Evolutionary conservation across 75 land plant species (phyloP).

Genomic region (Cupressus sempervirens): DNA sequence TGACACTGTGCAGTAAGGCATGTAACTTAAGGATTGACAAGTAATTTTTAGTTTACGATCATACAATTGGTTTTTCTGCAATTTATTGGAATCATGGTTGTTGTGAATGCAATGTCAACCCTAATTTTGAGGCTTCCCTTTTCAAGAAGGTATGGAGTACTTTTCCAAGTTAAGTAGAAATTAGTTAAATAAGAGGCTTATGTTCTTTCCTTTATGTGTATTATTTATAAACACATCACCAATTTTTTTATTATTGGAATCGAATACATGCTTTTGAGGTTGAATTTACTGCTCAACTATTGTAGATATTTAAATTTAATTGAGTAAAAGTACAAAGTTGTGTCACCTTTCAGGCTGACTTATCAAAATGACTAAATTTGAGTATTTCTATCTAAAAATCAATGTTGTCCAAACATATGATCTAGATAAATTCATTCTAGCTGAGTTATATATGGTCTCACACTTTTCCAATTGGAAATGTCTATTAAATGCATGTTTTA

Average conservation of each 20-base stretch:
- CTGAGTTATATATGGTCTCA: no score
- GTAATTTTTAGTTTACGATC: slow-evolving; percentile 67
- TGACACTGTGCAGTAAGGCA: slow-evolving; percentile 92
- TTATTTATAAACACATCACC: neutral
- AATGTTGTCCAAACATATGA: no score
- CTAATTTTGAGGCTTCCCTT: slow-evolving; percentile 86
- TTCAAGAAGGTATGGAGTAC: slow-evolving; percentile 67
- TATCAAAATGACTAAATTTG: no score
- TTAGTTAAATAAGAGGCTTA: neutral
- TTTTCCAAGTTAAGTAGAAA: neutral
- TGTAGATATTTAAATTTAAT: neutral
- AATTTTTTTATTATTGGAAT: neutral
- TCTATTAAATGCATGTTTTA: no score
- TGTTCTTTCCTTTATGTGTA: neutral
- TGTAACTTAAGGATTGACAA: slow-evolving; percentile 77
- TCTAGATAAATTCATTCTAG: no score
- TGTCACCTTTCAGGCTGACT: no score
- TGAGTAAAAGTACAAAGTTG: no score
- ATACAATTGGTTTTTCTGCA: slow-evolving; percentile 73
- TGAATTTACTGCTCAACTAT: neutral
- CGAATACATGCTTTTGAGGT: neutral
- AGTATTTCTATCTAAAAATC: no score
- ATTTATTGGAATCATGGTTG: slow-evolving; percentile 65
- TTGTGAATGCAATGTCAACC: slow-evolving; percentile 64
- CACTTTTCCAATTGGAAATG: no score